A percentile compares a stretch with the other conserved stretches of the same genome.
phyloP scores from a whole-genome alignment of 352 stramenopile species.

The Phytophthora kernoviae region DNA sequence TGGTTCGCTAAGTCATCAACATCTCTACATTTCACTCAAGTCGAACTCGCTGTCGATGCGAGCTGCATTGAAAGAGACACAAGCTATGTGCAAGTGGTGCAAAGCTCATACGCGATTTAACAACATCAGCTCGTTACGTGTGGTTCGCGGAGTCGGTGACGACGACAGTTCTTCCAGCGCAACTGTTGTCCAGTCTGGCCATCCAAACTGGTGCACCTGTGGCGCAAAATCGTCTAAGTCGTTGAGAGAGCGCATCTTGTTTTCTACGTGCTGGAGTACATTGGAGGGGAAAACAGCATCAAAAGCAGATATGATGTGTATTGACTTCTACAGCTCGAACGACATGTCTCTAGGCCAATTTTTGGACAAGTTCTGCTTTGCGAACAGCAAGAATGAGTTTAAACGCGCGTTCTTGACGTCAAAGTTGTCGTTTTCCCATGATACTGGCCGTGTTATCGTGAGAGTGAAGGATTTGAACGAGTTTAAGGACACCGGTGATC shows the following conservation, averaged over 20 bases:
- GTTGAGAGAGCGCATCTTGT: conserved; percentile 74
- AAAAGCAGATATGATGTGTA: conserved; percentile 89
- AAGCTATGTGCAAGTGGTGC: conserved; percentile 85
- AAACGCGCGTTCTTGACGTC: conserved; percentile 80
- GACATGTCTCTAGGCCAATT: conserved; percentile 88
- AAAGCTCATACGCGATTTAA: conserved; percentile 83
- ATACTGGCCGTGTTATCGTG: conserved; percentile 74
- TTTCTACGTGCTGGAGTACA: conserved; percentile 87
- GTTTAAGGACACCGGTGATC: conserved; percentile 65
- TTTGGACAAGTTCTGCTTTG: conserved; percentile 81
- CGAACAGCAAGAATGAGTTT: conserved; percentile 68
- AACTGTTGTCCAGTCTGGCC: conserved; percentile 36
- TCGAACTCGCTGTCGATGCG: conserved; percentile 88
- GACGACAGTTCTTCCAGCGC: conserved; percentile 18
- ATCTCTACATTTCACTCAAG: conserved; percentile 86
- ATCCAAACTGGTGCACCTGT: conserved; percentile 62
- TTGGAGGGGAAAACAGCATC: conserved; percentile 78
- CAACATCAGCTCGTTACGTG: conserved; percentile 82
- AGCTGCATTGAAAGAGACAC: conserved; percentile 78
- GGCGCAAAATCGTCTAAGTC: conserved; percentile 59
- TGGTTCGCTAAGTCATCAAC: conserved; percentile 83
- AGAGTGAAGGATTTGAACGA: conserved; percentile 74
- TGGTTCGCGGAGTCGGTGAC: conserved; percentile 32
- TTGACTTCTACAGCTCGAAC: conserved; percentile 86
- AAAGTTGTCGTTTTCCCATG: conserved; percentile 85